Percentiles rank a stretch among this genome's conserved stretches.
Evolutionary conservation across 2,329 filamentous ascomycete genomes (phyloP).

Genomic region (Exophiala xenobiotica): DNA sequence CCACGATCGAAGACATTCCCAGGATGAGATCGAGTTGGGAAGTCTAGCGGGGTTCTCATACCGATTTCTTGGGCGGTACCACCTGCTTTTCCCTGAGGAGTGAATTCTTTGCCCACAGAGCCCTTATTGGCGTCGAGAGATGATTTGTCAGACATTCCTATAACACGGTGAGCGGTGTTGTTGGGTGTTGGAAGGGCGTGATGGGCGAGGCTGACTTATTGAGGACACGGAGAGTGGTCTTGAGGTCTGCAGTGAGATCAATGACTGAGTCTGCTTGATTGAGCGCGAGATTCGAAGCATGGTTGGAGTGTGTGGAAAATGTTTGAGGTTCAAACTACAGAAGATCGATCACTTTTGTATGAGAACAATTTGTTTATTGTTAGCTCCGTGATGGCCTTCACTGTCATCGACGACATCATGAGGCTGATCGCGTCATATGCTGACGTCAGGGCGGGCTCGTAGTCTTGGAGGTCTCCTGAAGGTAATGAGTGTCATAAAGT

Average conservation of each 20-base stretch:
- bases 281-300: constrained; percentile 18
- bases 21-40: not conserved
- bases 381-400: too few relatives aligned
- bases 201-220: constrained; percentile 14
- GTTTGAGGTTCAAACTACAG: not conserved
- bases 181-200: not conserved
- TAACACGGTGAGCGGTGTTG: constrained; percentile 3
- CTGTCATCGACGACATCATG: constrained; percentile 4
- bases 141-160: constrained; percentile 27
- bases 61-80: constrained; percentile 16
- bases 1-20: not conserved
- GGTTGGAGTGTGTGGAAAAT: not conserved
- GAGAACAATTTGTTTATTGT: too few relatives aligned
- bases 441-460: constrained; percentile 9
- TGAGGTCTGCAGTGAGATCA: constrained; percentile 10
- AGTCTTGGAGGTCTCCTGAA: not conserved
- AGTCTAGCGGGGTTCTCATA: not conserved
- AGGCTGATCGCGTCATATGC: constrained; percentile 5
- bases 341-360: too few relatives aligned
- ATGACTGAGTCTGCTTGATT: constrained; percentile 7
- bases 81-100: constrained; percentile 18
- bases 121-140: constrained; percentile 26
- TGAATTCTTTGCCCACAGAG: constrained; percentile 24
- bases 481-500: not conserved
- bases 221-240: constrained; percentile 15